Evolutionary conservation across 169 alveolate species (phyloP).

Genomic region (Perkinsus marinus): DNA sequence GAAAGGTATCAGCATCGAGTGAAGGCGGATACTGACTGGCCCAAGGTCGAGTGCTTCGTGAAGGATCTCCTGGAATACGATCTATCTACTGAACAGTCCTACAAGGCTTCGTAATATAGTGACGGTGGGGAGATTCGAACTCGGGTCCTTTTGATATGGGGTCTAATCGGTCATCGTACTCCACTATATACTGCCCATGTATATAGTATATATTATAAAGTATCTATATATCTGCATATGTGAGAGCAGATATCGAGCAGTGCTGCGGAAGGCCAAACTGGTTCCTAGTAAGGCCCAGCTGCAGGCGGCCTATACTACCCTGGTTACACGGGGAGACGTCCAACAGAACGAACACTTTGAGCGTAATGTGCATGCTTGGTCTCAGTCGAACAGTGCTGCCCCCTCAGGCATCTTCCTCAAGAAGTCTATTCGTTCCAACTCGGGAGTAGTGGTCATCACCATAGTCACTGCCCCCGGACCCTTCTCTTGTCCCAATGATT

Average conservation of each 20-base stretch:
- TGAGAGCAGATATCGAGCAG: neutral
- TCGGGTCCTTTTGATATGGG: neutral
- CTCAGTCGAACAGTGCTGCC: neutral
- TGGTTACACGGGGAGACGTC: neutral
- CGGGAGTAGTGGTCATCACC: slow-evolving; percentile 82
- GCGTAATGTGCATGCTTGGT: neutral
- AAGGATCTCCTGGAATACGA: neutral
- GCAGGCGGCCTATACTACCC: neutral
- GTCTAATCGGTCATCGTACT: neutral
- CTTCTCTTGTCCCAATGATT: slow-evolving; percentile 78
- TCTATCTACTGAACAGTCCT: neutral
- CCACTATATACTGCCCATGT: neutral
- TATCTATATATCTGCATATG: too few species aligned
- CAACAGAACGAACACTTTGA: neutral
- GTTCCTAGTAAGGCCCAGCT: neutral
- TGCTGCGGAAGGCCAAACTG: neutral
- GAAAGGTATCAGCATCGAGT: neutral
- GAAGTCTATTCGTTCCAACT: slow-evolving; percentile 64
- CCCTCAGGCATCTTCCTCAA: neutral
- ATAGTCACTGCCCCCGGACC: slow-evolving; percentile 82
- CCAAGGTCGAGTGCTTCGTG: neutral
- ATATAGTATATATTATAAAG: too few species aligned
- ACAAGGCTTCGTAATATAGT: neutral
- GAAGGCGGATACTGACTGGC: neutral
- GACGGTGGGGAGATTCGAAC: neutral